phyloP scores from a whole-genome alignment of 345 rosid genomes.

The Populus ilicifolia region DNA sequence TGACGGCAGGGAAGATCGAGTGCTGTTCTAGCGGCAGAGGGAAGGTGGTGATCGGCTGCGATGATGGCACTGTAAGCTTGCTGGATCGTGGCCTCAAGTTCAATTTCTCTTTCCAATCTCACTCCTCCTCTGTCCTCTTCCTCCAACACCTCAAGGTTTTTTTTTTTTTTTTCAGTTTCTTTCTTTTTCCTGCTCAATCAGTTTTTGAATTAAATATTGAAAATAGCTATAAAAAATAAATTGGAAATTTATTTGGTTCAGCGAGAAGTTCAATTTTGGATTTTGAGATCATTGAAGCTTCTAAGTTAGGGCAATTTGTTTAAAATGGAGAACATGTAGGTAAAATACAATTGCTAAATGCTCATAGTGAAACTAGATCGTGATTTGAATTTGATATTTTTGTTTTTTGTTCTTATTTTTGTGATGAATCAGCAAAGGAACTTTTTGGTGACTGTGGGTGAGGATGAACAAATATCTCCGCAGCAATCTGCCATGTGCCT shows the following conservation, averaged over 20 bases:
- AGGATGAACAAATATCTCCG: slow-evolving; percentile 74
- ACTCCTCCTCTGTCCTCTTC: slow-evolving; percentile 74
- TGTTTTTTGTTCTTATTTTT: background rate
- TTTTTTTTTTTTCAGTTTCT: background rate
- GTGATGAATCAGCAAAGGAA: slow-evolving; percentile 70
- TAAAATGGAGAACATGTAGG: background rate
- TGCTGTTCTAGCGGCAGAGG: slow-evolving; percentile 98
- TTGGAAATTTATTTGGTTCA: too few species aligned
- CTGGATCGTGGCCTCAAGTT: slow-evolving; percentile 95
- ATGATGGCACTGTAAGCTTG: slow-evolving; percentile 72
- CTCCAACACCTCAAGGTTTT: slow-evolving; percentile 91
- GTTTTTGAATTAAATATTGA: too few species aligned
- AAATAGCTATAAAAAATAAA: too few species aligned
- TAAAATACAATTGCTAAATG: background rate
- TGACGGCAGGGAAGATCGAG: slow-evolving; percentile 49
- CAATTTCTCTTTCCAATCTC: slow-evolving; percentile 81
- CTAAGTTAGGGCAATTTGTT: too few species aligned
- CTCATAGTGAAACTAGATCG: background rate
- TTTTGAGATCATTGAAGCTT: too few species aligned
- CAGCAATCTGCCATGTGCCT: slow-evolving; percentile 84
- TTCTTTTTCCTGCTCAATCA: background rate
- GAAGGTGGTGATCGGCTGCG: slow-evolving; percentile 82
- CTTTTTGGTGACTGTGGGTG: slow-evolving; percentile 81
- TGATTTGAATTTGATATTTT: background rate
- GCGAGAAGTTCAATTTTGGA: too few species aligned